Base-by-base conservation (phyloP, 176 grass and related monocot genomes). In the Triticum timopheevii region DNA sequence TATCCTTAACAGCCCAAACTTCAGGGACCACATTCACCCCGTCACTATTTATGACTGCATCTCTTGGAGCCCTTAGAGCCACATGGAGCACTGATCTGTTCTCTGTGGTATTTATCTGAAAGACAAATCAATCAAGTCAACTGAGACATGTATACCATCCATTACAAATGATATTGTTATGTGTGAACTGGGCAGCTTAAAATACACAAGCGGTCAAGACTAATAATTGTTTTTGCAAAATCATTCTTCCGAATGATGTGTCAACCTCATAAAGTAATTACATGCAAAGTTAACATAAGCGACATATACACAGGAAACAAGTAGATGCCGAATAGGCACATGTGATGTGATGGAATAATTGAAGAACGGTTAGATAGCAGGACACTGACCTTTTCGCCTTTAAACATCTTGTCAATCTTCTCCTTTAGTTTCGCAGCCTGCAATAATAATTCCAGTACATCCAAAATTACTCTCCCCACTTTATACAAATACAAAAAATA, bases 51-150 rank as follows among this genome's bases (percentile, higher is more conserved):
- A 98, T 94, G 66, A 85, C 90, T n/a, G 90, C 90, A 8, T 87
- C 92, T 76, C 96, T 95, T 42, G 92, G 86, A 82, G 94, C 93
- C 83, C 97, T 87, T 20, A 98, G 80, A 61, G 92, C 93, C 73
- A 94, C 88, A 88, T 96, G 97, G 45, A 98, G 91, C 79, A 98
- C 94, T 1, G 92, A 98, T 67, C 92, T 98, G 87, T 96, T 96
- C 82, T 96, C 94, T 3, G 92, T 98, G 70, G 76, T 96, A 82
- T 98, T 98, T 87, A 98, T 98, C 97, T 96, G 47, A 31, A 15
- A 59, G 76, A 49, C 79, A 47, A 93, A 87, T 1, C 5, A 79
- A 78, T 86, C 17, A 71, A 82, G 25, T 59, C 70, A 33, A 9
- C 13, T 79, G 67, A 86, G 6, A 82, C 6, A 88, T 76, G 20